A percentile compares a stretch with the other conserved stretches of the same genome.
Conservation (phyloP, 371 early-diverging fungal species). For the Blakeslea trispora region DNA sequence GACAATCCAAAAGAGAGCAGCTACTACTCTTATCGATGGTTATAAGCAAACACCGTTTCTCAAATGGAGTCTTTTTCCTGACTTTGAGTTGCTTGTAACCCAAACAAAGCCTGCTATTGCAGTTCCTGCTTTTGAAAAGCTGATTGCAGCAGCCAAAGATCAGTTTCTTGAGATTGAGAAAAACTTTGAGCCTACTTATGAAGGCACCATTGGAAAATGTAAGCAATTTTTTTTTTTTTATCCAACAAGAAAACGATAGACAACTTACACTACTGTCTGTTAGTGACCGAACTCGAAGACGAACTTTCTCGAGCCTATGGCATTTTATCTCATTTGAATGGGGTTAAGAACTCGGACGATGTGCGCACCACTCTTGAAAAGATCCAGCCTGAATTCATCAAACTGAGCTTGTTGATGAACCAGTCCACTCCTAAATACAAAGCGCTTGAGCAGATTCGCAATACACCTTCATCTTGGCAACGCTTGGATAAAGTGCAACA, state of each 20-base stretch:
- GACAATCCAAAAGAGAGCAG: background rate
- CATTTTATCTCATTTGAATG: constrained; percentile 61
- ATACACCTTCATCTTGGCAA: constrained; percentile 39
- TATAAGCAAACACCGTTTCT: constrained; percentile 40
- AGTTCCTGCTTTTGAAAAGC: constrained; percentile 53
- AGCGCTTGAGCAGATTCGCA: constrained; percentile 50
- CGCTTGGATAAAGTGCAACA: constrained; percentile 55
- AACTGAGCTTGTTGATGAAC: constrained; percentile 58
- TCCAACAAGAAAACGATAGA: background rate
- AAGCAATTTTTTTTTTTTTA: constrained; percentile 9
- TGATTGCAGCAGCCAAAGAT: constrained; percentile 45
- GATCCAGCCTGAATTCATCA: constrained; percentile 59
- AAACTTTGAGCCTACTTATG: constrained; percentile 62
- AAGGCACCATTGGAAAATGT: constrained; percentile 63
- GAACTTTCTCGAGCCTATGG: constrained; percentile 58
- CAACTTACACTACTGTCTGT: background rate
- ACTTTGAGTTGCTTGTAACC: constrained; percentile 49
- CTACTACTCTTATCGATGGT: background rate
- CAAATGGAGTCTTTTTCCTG: constrained; percentile 58
- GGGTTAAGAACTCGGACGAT: constrained; percentile 62
- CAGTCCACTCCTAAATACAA: constrained; percentile 63
- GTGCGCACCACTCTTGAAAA: constrained; percentile 59
- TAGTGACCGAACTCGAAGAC: constrained; percentile 59
- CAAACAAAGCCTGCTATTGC: constrained; percentile 51
- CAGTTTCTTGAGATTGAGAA: constrained; percentile 53